A percentile compares a stretch with the other conserved stretches of the same genome.
These are phyloP conservation scores for Lactarius hatsudake DNA, from an alignment of 768 basidiomycete species.

Conservation along the genomic window DNA sequence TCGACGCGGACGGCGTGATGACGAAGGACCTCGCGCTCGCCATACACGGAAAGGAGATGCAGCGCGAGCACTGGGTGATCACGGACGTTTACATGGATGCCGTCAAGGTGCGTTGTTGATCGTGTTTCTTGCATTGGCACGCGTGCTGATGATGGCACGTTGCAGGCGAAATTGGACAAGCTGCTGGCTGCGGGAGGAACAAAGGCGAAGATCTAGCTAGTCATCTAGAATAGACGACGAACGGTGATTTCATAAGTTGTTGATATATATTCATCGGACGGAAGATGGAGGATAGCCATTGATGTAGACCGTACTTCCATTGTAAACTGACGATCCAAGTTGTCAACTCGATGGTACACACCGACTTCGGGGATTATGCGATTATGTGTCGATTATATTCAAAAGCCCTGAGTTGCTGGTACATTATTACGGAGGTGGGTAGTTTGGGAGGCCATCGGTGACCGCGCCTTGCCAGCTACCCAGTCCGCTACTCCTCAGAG, in stretches of 20 bases:
- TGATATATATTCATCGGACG: neutral
- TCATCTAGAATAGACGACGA: neutral
- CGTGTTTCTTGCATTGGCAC: neutral
- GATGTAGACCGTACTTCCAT: too few relatives aligned
- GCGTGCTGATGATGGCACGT: neutral
- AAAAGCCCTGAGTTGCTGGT: too few relatives aligned
- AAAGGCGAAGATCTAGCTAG: neutral
- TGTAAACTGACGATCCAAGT: too few relatives aligned
- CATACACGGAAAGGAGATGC: slow-evolving; percentile 88
- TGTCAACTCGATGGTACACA: too few relatives aligned
- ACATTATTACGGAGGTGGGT: too few relatives aligned
- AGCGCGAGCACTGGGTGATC: slow-evolving; percentile 95
- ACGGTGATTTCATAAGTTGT: neutral
- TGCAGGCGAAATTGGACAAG: slow-evolving; percentile 17
- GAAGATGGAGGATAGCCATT: too few relatives aligned
- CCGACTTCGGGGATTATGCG: too few relatives aligned
- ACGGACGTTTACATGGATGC: slow-evolving; percentile 93
- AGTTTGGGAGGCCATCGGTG: too few relatives aligned
- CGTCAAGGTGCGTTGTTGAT: slow-evolving; percentile 63
- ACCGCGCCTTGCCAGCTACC: too few relatives aligned
- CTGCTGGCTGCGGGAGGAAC: slow-evolving; percentile 1
- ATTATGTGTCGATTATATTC: too few relatives aligned
- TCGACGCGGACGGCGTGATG: slow-evolving; percentile 89
- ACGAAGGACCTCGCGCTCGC: slow-evolving; percentile 96
- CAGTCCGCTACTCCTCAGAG: too few relatives aligned